Evolutionary conservation across 2,329 filamentous ascomycete species (phyloP).

Genomic region (Juglanconis oblonga): DNA sequence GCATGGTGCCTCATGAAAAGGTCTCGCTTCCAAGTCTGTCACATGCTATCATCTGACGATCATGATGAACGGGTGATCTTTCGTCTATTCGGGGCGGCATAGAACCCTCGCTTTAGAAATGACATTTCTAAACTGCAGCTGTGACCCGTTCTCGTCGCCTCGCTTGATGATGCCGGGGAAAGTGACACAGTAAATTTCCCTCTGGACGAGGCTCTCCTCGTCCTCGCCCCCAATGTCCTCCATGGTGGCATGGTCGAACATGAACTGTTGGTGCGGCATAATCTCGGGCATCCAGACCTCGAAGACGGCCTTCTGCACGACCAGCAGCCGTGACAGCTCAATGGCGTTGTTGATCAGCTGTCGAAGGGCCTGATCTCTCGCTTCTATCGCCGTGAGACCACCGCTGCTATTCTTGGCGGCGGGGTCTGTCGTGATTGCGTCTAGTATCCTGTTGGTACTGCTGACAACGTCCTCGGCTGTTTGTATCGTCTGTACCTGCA

Average conservation of each 20-base stretch:
- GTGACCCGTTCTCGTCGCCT: slow-evolving; percentile 62
- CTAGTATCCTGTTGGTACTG: slow-evolving; percentile 48
- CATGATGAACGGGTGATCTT: not conserved
- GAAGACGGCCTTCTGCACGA: slow-evolving; percentile 58
- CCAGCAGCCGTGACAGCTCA: slow-evolving; percentile 54
- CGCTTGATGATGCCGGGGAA: slow-evolving; percentile 64
- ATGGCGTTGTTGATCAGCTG: slow-evolving; percentile 51
- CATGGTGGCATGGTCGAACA: slow-evolving; percentile 60
- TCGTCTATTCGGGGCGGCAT: slow-evolving; percentile 46
- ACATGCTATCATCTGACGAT: slow-evolving; percentile 1
- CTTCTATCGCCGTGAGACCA: slow-evolving; percentile 26
- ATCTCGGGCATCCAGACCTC: slow-evolving; percentile 53
- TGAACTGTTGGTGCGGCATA: slow-evolving; percentile 48
- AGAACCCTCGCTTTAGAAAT: slow-evolving; percentile 65
- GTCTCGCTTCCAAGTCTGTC: not conserved
- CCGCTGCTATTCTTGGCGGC: slow-evolving; percentile 21
- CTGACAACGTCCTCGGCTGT: slow-evolving; percentile 42
- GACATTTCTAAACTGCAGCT: slow-evolving; percentile 60
- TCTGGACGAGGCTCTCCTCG: slow-evolving; percentile 49
- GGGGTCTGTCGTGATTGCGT: slow-evolving; percentile 42
- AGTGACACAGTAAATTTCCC: slow-evolving; percentile 59
- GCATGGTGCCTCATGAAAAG: not conserved
- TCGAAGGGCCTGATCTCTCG: slow-evolving; percentile 52
- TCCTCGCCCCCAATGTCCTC: slow-evolving; percentile 64
- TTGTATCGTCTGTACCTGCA: slow-evolving; percentile 43